phyloP scores from a whole-genome alignment of 305 asterid species.

The Nicotiana rustica region DNA sequence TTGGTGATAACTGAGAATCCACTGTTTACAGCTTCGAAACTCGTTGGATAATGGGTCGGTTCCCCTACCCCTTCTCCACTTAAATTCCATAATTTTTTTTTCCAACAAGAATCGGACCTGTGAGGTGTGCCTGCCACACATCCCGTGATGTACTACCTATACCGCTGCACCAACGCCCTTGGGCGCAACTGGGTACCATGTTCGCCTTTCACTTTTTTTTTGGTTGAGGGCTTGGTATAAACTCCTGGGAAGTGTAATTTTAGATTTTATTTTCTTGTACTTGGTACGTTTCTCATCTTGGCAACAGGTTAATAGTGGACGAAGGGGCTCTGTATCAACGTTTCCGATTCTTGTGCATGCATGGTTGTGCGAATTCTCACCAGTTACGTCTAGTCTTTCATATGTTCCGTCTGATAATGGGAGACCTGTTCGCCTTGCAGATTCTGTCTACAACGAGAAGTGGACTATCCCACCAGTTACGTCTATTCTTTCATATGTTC shows the following conservation, averaged over 20 bases:
- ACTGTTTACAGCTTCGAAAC: background rate
- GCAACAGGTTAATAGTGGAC: background rate
- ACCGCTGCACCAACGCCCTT: background rate
- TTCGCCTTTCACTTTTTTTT: background rate
- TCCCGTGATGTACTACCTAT: conserved; percentile 8
- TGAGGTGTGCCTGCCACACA: background rate
- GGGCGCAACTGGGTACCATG: conserved; percentile 4
- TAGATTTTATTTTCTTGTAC: conserved; percentile 9
- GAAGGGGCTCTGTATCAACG: background rate
- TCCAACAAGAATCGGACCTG: background rate
- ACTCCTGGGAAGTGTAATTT: conserved; percentile 14
- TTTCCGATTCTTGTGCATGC: background rate
- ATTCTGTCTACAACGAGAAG: background rate
- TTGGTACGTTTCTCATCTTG: conserved; percentile 19
- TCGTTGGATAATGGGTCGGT: no score
- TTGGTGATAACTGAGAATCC: background rate
- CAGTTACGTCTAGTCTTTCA: background rate
- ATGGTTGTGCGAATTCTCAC: background rate
- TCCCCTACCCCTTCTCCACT: background rate
- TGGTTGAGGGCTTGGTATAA: background rate
- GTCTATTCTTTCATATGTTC: no score
- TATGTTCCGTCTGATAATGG: background rate
- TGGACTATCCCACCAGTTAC: background rate
- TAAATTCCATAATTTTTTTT: no score
- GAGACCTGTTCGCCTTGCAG: background rate